Base-by-base conservation (phyloP, 2,329 filamentous ascomycete genomes). In the Colletotrichum liriopes region DNA sequence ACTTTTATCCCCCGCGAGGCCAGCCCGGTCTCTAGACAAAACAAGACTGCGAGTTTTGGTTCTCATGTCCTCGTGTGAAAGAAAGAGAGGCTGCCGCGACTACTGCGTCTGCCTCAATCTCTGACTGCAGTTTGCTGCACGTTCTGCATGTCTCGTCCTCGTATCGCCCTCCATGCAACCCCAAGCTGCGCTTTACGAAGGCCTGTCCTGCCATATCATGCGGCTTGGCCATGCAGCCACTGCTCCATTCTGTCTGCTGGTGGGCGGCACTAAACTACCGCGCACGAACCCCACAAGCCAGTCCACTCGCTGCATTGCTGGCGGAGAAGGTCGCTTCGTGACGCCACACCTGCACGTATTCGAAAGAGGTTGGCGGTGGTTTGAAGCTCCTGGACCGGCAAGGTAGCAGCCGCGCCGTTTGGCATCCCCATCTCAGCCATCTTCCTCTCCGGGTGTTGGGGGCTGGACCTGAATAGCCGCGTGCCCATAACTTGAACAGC, bases 81-180 rank as follows among this genome's bases (percentile, higher is more conserved):
- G 11, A 39, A n/a, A 23, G 35, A 71, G 16, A 59, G 32, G 32
- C 32, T 39, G 41, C n/a, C n/a, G 29, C 23, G 59, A n/a, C 39
- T 29, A 32, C 12, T 39, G 29, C 23, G 60, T 32, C 23, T 54
- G 14, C 35, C 39, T 37, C 41, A 35, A 23, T 32, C 29, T 47
- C 49, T 51, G 55, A 26, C 43, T 58, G 65, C 43, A 67, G 56
- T 45, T 52, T 68, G 58, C 68, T 63, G 65, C 59, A 69, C 4
- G 43, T 47, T 39, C 52, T 60, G 59, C 65, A 72, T 60, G 69
- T 69, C 45, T 65, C 32, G 69, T 54, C 59, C 69, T 72, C 69
- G 69, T 72, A 72, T 72, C 65, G 43, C 54, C 32, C 29, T 72
- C 65, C 59, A 64, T 64, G 65, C 59, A 64, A 67, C 65, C 68